phyloP scores from a whole-genome alignment of 2,329 filamentous ascomycete genomes.

The Knoxdaviesia capensis region DNA sequence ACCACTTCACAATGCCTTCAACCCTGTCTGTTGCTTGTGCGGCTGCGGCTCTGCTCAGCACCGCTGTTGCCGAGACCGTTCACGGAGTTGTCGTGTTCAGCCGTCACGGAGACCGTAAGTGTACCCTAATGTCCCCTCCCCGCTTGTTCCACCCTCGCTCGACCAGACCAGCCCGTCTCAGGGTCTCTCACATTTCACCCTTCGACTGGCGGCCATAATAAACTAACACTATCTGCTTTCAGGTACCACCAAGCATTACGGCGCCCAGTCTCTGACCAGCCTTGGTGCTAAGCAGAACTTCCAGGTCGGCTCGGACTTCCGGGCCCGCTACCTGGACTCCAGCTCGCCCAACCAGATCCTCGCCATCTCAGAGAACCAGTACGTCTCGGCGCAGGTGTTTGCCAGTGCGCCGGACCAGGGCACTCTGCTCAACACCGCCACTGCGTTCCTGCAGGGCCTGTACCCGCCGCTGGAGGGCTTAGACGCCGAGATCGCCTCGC shows the following conservation, averaged over 20 bases:
- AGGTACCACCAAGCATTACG: constrained; percentile 16
- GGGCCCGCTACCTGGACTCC: constrained; percentile 7
- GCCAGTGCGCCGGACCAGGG: constrained; percentile 13
- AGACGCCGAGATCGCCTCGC: constrained; percentile 9
- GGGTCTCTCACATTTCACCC: neutral
- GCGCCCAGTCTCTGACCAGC: constrained; percentile 12
- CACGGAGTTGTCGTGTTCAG: constrained; percentile 14
- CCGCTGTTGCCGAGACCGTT: constrained; percentile 12
- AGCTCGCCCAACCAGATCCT: constrained; percentile 11
- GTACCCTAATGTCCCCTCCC: neutral
- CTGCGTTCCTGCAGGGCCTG: constrained; percentile 15
- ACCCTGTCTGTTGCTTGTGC: constrained; percentile 1
- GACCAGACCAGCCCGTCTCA: neutral
- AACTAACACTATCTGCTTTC: neutral
- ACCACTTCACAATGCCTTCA: neutral
- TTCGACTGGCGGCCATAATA: neutral
- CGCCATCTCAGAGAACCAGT: constrained; percentile 14
- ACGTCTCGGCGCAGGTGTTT: constrained; percentile 12
- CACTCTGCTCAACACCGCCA: constrained; percentile 15
- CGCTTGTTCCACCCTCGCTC: neutral
- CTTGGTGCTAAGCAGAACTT: constrained; percentile 15
- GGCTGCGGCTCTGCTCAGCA: constrained; percentile 4
- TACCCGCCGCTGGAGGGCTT: constrained; percentile 13
- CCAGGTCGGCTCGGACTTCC: constrained; percentile 9
- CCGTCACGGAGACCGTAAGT: constrained; percentile 15